Conservation (phyloP, 2,329 filamentous ascomycete species). For the Aspergillus candidus region DNA sequence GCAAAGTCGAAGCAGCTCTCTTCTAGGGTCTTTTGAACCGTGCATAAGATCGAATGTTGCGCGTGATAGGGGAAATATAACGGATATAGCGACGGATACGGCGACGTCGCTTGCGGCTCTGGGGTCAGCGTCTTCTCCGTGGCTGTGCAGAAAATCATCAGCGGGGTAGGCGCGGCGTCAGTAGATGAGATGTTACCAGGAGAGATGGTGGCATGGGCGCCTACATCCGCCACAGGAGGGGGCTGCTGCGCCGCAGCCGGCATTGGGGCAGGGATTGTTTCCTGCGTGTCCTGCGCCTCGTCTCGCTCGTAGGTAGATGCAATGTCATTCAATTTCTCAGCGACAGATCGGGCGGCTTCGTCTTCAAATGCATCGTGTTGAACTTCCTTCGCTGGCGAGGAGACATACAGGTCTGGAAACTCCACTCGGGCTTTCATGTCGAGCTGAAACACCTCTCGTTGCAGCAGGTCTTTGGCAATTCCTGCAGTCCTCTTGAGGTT, state of each 20-base stretch:
- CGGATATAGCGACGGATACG: neutral
- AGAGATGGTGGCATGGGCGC: no score
- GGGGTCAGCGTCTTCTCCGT: neutral
- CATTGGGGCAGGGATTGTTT: neutral
- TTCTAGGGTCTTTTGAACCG: conserved; percentile 1
- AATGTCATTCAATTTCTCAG: neutral
- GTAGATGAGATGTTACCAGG: no score
- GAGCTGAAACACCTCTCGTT: neutral
- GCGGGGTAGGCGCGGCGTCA: no score
- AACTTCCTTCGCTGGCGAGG: neutral
- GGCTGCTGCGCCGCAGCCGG: neutral
- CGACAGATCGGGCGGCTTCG: neutral
- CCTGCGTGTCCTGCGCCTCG: no score
- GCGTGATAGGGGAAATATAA: conserved; percentile 2
- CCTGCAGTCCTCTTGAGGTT: neutral
- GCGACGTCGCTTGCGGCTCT: neutral
- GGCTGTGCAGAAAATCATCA: neutral
- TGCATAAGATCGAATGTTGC: conserved; percentile 1
- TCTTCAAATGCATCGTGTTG: neutral
- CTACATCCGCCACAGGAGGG: no score
- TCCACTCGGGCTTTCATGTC: neutral
- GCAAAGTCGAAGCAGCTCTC: conserved; percentile 3
- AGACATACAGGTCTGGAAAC: neutral
- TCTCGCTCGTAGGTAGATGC: neutral
- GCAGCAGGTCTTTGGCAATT: neutral